Evolutionary conservation across 2,329 filamentous ascomycete genomes (phyloP).

Genomic region (Apiospora pterosperma): DNA sequence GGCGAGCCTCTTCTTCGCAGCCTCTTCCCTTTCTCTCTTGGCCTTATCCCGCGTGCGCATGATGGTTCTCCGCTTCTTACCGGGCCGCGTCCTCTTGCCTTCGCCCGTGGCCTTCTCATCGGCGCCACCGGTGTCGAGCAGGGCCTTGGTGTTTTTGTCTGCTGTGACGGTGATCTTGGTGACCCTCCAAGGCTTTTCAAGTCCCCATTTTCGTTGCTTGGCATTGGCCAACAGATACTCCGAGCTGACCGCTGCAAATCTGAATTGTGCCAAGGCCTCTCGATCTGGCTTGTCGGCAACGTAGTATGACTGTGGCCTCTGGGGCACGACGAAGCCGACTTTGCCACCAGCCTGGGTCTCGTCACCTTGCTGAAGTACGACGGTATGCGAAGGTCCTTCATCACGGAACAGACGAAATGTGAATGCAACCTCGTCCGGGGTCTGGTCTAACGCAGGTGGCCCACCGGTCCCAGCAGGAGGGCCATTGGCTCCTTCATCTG

Average conservation of each 20-base stretch:
- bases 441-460: constrained; percentile 12
- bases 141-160: constrained; percentile 13
- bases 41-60: constrained; percentile 42
- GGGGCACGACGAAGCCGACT: constrained; percentile 36
- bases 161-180: constrained; percentile 37
- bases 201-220: constrained; percentile 47
- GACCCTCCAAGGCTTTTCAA: constrained; percentile 60
- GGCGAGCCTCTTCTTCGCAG: constrained; percentile 33
- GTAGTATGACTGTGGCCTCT: constrained; percentile 48
- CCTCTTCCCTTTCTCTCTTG: constrained; percentile 37
- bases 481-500: neutral
- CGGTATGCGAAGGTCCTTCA: constrained; percentile 41
- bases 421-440: constrained; percentile 40
- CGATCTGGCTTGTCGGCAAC: constrained; percentile 36
- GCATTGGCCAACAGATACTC: constrained; percentile 47
- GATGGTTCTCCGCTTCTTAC: constrained; percentile 57
- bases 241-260: constrained; percentile 45
- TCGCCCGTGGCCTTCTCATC: constrained; percentile 9
- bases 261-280: constrained; percentile 36
- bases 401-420: constrained; percentile 57
- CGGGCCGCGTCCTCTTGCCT: constrained; percentile 40
- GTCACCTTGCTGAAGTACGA: constrained; percentile 45
- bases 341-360: constrained; percentile 31
- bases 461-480: constrained; percentile 8
- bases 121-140: neutral